Conservation (phyloP, 1,139 yeast genomes). For the Citeromyces siamensis region DNA sequence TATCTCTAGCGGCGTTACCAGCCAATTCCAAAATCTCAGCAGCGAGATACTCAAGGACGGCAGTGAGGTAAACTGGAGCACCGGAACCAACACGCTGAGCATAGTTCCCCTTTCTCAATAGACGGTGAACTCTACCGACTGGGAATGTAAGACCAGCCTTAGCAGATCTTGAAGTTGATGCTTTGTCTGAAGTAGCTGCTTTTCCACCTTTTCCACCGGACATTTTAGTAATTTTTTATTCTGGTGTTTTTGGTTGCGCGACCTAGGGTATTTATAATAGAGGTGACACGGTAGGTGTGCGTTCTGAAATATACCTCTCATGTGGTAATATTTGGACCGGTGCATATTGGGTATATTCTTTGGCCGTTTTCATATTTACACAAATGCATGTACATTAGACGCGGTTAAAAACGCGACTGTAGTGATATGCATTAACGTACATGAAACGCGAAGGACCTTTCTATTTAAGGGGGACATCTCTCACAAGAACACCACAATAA, state of each 20-base stretch:
- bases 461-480: too few species aligned
- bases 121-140: slow-evolving; percentile 98
- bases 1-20: slow-evolving; percentile 97
- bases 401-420: too few species aligned
- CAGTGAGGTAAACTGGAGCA: slow-evolving; percentile 95
- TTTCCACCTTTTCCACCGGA: slow-evolving; percentile 98
- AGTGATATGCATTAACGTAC: too few species aligned
- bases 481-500: too few species aligned
- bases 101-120: slow-evolving; percentile 95
- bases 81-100: slow-evolving; percentile 99
- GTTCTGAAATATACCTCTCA: background rate
- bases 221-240: too few species aligned
- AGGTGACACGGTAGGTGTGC: background rate
- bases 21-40: slow-evolving; percentile 98
- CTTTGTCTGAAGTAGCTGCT: slow-evolving; percentile 87
- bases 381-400: too few species aligned
- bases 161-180: slow-evolving; percentile 95
- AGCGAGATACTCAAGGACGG: slow-evolving; percentile 92
- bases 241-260: too few species aligned
- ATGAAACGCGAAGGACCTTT: too few species aligned
- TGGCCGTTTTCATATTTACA: background rate
- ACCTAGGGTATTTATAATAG: too few species aligned
- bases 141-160: slow-evolving; percentile 99
- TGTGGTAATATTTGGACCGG: slow-evolving; percentile 1
- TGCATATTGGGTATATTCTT: background rate